Evolutionary conservation across 139 green algal genomes (phyloP).

Genomic region (Tetratostichococcus sp.): DNA sequence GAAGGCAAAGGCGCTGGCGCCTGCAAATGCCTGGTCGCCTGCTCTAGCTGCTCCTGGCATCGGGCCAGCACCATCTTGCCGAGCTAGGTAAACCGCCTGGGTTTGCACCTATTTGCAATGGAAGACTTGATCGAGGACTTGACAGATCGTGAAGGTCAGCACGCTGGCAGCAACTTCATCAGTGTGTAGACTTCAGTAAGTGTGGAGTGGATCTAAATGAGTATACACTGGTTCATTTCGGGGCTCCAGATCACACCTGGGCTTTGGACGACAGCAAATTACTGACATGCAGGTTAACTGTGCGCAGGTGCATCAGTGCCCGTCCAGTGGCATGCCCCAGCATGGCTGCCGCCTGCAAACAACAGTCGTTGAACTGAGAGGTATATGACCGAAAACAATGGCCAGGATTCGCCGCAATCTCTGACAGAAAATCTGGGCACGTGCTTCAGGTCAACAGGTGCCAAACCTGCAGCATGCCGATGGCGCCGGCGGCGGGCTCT

Average conservation of each 20-base stretch:
- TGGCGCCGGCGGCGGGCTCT: conserved; percentile 47
- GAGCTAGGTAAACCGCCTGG: not conserved
- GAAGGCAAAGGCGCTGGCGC: conserved; percentile 54
- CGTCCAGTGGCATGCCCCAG: conserved; percentile 5
- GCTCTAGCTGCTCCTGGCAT: not conserved
- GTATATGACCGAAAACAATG: too few species aligned
- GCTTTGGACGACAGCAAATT: not conserved
- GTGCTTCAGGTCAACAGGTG: too few species aligned
- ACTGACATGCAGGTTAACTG: conserved; percentile 50
- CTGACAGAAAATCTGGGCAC: too few species aligned
- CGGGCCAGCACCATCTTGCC: not conserved
- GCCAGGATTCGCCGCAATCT: too few species aligned
- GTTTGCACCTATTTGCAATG: not conserved
- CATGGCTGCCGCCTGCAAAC: conserved; percentile 12
- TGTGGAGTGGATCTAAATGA: too few species aligned
- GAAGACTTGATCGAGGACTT: too few species aligned
- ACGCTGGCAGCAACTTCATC: too few species aligned
- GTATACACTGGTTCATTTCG: too few species aligned
- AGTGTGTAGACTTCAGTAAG: too few species aligned
- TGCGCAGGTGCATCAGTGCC: conserved; percentile 36
- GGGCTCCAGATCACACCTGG: not conserved
- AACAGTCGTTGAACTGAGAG: too few species aligned
- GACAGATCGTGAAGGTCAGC: too few species aligned
- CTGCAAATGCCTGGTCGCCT: not conserved
- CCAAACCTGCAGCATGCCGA: conserved; percentile 31